Conservation (phyloP, 2,329 filamentous ascomycete species). For the Aspergillus carbonarius region DNA sequence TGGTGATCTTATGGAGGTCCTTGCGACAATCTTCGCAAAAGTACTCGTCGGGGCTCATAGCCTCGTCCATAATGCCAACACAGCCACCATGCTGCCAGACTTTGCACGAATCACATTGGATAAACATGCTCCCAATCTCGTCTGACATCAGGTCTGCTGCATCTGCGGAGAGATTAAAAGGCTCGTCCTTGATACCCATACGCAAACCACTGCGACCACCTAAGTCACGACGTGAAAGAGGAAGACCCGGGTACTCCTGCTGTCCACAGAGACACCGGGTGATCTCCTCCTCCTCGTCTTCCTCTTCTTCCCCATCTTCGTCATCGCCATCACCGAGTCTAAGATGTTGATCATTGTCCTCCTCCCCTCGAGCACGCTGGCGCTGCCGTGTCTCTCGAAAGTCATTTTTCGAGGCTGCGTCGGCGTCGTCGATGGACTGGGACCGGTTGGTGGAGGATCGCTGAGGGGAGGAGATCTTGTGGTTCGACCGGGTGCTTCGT, state of each 20-base stretch:
- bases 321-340: slow-evolving; percentile 45
- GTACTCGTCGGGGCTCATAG: slow-evolving; percentile 91
- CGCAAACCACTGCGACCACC: slow-evolving; percentile 57
- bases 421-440: slow-evolving; percentile 56
- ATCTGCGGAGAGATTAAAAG: slow-evolving; percentile 57
- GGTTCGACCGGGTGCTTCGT: slow-evolving; percentile 68
- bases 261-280: slow-evolving; percentile 94
- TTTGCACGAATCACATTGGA: slow-evolving; percentile 96
- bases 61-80: slow-evolving; percentile 93
- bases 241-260: slow-evolving; percentile 88
- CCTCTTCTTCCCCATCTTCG: slow-evolving; percentile 64
- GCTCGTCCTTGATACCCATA: slow-evolving; percentile 56
- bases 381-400: slow-evolving; percentile 71
- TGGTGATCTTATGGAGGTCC: slow-evolving; percentile 82
- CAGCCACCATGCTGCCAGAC: slow-evolving; percentile 99
- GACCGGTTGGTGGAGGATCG: slow-evolving; percentile 67
- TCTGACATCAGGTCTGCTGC: slow-evolving; percentile 67
- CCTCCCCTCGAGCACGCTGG: slow-evolving; percentile 71
- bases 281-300: slow-evolving; percentile 83
- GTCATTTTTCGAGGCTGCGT: slow-evolving; percentile 55
- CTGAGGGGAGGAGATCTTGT: slow-evolving; percentile 69
- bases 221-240: slow-evolving; percentile 57
- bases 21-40: slow-evolving; percentile 95
- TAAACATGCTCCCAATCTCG: slow-evolving; percentile 90
- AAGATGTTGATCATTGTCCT: slow-evolving; percentile 56